These are phyloP conservation scores for Pochonia chlamydosporia DNA, from an alignment of 2,329 filamentous ascomycete genomes.

Conservation along the genomic window DNA sequence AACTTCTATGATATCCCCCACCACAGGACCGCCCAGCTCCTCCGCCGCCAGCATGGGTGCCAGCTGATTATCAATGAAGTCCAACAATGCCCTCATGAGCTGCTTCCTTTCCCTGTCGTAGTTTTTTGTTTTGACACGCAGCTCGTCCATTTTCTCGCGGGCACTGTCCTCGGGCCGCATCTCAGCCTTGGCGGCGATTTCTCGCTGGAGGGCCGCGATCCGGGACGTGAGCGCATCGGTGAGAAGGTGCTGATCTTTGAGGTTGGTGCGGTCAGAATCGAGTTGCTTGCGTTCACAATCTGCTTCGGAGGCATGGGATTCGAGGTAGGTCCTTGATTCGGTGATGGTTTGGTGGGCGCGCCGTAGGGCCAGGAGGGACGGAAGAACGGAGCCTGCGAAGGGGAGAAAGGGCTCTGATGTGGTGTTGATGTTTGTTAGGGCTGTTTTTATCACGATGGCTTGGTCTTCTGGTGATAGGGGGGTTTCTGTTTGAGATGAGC, in stretches of 20 bases:
- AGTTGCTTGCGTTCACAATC: slow-evolving; percentile 40
- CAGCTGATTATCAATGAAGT: slow-evolving; percentile 66
- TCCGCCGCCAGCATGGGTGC: slow-evolving; percentile 76
- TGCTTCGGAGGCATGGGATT: slow-evolving; percentile 34
- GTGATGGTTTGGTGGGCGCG: slow-evolving; percentile 58
- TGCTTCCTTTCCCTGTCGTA: slow-evolving; percentile 57
- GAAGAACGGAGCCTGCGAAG: slow-evolving; percentile 59
- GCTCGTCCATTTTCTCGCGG: slow-evolving; percentile 54
- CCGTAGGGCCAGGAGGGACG: slow-evolving; percentile 65
- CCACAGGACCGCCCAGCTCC: slow-evolving; percentile 75
- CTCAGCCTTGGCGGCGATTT: slow-evolving; percentile 50
- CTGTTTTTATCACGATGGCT: slow-evolving; percentile 48
- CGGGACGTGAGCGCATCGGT: slow-evolving; percentile 48
- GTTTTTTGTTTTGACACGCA: slow-evolving; percentile 50
- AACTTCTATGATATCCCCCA: slow-evolving; percentile 65
- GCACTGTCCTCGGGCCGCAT: slow-evolving; percentile 57
- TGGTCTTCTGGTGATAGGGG: slow-evolving; percentile 24
- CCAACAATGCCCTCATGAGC: slow-evolving; percentile 58
- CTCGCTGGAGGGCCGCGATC: slow-evolving; percentile 52
- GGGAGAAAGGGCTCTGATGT: slow-evolving; percentile 61
- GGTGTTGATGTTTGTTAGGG: slow-evolving; percentile 58
- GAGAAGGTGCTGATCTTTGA: slow-evolving; percentile 52
- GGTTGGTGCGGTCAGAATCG: slow-evolving; percentile 42
- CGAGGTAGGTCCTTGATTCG: slow-evolving; percentile 57
- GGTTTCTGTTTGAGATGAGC: slow-evolving; percentile 16